phyloP scores from a whole-genome alignment of 2,329 filamentous ascomycete genomes.

The Trichoderma asperellum region DNA sequence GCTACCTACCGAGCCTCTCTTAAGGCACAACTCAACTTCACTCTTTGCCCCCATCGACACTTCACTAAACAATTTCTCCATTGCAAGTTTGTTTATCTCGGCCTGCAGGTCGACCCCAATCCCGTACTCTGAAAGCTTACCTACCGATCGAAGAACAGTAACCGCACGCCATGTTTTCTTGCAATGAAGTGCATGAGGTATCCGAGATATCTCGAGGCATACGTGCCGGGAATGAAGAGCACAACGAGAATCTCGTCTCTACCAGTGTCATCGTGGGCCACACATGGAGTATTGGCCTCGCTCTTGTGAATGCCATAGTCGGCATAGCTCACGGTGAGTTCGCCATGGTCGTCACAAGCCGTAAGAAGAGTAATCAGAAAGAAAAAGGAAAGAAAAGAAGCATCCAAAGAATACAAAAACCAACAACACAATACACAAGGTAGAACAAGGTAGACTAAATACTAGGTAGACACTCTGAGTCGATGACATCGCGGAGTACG shows the following conservation, averaged over 20 bases:
- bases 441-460: too few species aligned
- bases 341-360: conserved; percentile 1
- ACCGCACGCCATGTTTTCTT: conserved; percentile 7
- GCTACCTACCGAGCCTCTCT: background rate
- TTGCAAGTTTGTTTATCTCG: background rate
- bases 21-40: conserved; percentile 1
- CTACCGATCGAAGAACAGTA: conserved; percentile 8
- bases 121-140: background rate
- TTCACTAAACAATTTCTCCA: conserved; percentile 4
- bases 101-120: conserved; percentile 1
- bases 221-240: background rate
- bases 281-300: too few species aligned
- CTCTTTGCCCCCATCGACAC: conserved; percentile 3
- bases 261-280: too few species aligned
- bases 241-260: background rate
- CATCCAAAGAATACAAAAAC: too few species aligned
- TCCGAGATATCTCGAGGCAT: background rate
- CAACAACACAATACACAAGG: too few species aligned
- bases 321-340: conserved; percentile 7
- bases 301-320: background rate
- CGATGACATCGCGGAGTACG: background rate
- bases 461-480: too few species aligned
- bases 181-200: conserved; percentile 3
- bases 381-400: too few species aligned
- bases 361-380: background rate